Base-by-base conservation (phyloP, 2,329 filamentous ascomycete species). In the Passalora sequoiae region DNA sequence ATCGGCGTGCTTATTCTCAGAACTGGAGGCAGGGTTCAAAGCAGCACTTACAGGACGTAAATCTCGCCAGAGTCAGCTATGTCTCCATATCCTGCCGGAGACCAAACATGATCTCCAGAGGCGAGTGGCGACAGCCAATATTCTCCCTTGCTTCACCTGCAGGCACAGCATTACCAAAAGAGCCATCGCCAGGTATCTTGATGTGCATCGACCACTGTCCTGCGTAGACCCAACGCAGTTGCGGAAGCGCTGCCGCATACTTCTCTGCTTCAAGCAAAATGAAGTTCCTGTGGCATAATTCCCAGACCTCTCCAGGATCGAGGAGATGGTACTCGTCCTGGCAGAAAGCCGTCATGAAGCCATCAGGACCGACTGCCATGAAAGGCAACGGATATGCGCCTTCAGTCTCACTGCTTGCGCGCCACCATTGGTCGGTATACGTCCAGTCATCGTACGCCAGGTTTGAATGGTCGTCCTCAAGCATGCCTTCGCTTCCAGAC, bases 221-320 rank as follows among this genome's bases (percentile, higher is more conserved):
- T 10, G 25, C 25, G 22, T 38, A 38, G 10, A 38, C 28, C 21
- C 21, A 38, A 6, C 4, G 6, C 8, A 38, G 36, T 1, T n/a
- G n/a, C 13, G 36, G 36, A 4, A 38, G 16, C n/a, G 20, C 16
- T 12, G 13, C 22, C 17, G 36, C 36, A 19, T 38, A 28, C 17
- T 29, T 25, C 12, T 38, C 36, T 21, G 36, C 22, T 15, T 38
- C 36, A 6, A 15, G 10, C 8, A 38, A 20, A n/a, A 38, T 38
- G 36, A 38, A 38, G 36, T 38, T 38, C 8, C 36, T 16, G 13
- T 38, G 36, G 22, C 36, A 10, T 13, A 38, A 24, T 20, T 38
- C 36, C 36, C 36, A 38, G 36, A 27, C n/a, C 24, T 38, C 36
- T 27, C 28, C 36, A 16, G 16, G n/a, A 20, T 10, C 13, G n/a